Base-by-base conservation (phyloP, 768 basidiomycete species). In the Trametes cubensis region DNA sequence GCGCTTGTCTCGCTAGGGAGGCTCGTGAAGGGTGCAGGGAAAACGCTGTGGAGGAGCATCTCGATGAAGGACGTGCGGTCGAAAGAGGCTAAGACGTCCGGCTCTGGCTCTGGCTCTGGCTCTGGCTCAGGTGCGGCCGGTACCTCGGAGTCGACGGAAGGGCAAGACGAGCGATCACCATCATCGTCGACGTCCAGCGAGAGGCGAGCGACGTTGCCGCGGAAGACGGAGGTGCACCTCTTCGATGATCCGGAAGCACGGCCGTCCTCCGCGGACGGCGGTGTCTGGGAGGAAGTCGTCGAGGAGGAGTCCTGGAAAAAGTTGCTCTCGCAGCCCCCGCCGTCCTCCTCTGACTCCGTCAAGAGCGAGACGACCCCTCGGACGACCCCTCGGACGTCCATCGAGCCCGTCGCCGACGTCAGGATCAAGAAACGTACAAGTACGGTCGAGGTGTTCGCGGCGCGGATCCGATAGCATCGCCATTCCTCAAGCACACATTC, bases 1-100 rank as follows among this genome's bases (percentile, higher is more conserved):
- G 66, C 69, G 56, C 40, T 71, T 3, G 40, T 68, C 11, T 63
- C 70, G 49, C 62, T 73, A 4, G 72, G 72, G 30, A 49, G 63
- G 62, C 58, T 70, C 42, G 54, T 73, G 26, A 70, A 69, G 60
- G 70, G 67, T 30, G 70, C 69, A 26, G 67, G 66, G 17, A 63
- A 60, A 57, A 51, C 62, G n/a, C 58, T 73, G 17, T 71, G 68
- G 66, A 62, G 67, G 49, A 64, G 66, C 41, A 55, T 70, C 38
- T 68, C 70, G 53, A 55, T 62, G 61, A 66, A 62, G 54, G 61
- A 66, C 17, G 47, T 62, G 57, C 56, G 58, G 38, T 30, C 41
- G 40, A 63, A 50, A 60, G 59, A 48, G 54, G 45, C 6, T 7
- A 47, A 23, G 23, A 1, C 20, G 46, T 20, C 46, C 7, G 46